Base-by-base conservation (phyloP, 805 yeast species). In the Yarrowia phangngaensis region DNA sequence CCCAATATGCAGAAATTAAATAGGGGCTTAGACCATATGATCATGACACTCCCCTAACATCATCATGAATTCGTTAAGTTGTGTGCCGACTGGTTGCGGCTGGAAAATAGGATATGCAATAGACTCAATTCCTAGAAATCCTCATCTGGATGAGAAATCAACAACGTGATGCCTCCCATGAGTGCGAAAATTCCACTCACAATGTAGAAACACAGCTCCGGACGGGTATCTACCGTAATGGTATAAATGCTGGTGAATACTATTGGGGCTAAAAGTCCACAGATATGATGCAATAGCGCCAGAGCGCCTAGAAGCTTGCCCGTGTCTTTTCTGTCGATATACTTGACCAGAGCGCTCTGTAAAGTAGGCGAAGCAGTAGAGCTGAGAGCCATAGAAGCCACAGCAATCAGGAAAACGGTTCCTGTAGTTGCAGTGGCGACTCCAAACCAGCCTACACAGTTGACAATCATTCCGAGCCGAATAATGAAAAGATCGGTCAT, bases 271-370 rank as follows among this genome's bases (percentile, higher is more conserved):
- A 56, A 27, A 13, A 41, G 27, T 5, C 20, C 14, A 16, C 47
- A 41, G 8, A 41, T 41, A 12, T 49, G 56, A 30, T 49, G 47
- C 20, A 58, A 51, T 12, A 57, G 47, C 4, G 55, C 54, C 20
- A 59, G 32, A 2, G 60, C 62, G 6, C 62, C 63, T 13, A 60
- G 47, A 26, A 57, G 50, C 29, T 55, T 58, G 2, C 63, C 63
- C 13, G 60, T 47, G n/a, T 51, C 35, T 14, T 50, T 52, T 29
- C 41, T 34, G 20, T 53, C 55, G 6, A 56, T 55, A 31, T 58
- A 55, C 51, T 59, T 59, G 51, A 59, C 55, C 12, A 59, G 28
- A 6, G 57, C 53, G 31, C 52, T 52, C 35, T 56, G 56, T 15
- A 57, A 15, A 1, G 59, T 51, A 6, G 62, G 62, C 14, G 52